Conservation (phyloP, 371 early-diverging fungal genomes). For the Mucor indicus region DNA sequence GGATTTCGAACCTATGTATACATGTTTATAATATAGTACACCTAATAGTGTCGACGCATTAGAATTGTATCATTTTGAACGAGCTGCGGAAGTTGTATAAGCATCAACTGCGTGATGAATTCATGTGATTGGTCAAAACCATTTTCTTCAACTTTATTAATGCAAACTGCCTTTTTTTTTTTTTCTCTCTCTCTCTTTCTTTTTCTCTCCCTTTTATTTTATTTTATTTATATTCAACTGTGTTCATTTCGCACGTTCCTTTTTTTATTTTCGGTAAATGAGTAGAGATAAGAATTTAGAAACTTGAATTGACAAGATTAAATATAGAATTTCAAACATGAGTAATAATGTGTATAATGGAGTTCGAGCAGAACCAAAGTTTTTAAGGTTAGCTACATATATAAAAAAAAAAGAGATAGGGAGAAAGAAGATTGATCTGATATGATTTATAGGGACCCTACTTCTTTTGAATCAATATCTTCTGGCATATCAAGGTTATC, state of each 20-base stretch:
- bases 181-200: neutral
- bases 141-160: neutral
- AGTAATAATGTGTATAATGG: slow-evolving; percentile 26
- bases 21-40: too few species aligned
- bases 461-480: slow-evolving; percentile 58
- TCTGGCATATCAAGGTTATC: slow-evolving; percentile 57
- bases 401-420: too few species aligned
- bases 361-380: slow-evolving; percentile 50
- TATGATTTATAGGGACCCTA: slow-evolving; percentile 56
- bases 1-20: too few species aligned
- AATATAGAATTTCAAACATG: neutral
- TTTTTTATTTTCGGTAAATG: neutral
- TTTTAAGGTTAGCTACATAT: slow-evolving; percentile 27
- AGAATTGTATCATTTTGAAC: too few species aligned
- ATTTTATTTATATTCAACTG: neutral
- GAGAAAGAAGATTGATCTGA: too few species aligned
- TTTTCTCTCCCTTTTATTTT: neutral
- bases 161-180: slow-evolving; percentile 6
- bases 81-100: too few species aligned
- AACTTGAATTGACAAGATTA: neutral
- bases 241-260: neutral
- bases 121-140: slow-evolving; percentile 5
- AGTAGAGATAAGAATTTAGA: neutral
- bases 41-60: too few species aligned
- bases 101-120: slow-evolving; percentile 5